phyloP scores from a whole-genome alignment of 345 rosid species.

The Trapa incisa region DNA sequence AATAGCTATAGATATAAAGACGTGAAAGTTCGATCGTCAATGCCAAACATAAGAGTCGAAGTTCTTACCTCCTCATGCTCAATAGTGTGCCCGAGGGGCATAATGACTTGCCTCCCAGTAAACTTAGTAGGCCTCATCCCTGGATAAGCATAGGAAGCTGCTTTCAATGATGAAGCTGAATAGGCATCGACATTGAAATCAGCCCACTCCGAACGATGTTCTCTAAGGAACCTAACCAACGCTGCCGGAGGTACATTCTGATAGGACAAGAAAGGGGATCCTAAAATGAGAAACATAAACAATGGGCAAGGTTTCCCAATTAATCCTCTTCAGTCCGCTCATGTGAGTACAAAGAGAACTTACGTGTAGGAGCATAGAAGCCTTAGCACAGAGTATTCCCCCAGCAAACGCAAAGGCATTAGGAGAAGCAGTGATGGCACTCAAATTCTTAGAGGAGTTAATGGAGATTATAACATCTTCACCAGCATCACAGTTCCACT shows the following conservation, averaged over 20 bases:
- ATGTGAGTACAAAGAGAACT: constrained; percentile 7
- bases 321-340: background rate
- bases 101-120: constrained; percentile 87
- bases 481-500: constrained; percentile 67
- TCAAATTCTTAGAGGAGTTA: constrained; percentile 62
- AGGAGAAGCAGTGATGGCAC: constrained; percentile 23
- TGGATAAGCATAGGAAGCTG: constrained; percentile 70
- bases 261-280: constrained; percentile 9
- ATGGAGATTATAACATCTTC: constrained; percentile 82
- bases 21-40: background rate
- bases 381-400: constrained; percentile 97
- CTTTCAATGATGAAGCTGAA: constrained; percentile 75
- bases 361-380: constrained; percentile 98
- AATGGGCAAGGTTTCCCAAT: background rate
- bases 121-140: constrained; percentile 92
- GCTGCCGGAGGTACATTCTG: constrained; percentile 96
- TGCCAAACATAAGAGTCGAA: background rate
- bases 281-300: background rate
- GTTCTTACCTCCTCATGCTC: constrained; percentile 82
- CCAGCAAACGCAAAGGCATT: constrained; percentile 60
- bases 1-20: background rate
- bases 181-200: constrained; percentile 96
- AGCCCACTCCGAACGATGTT: constrained; percentile 99
- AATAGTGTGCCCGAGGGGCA: constrained; percentile 96
- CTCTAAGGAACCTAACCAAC: constrained; percentile 83